Evolutionary conservation across 1,284 basidiomycete species (phyloP), one percentile per base, ranked within the genome.

Genomic region (Anthracocystis walkeri): DNA sequence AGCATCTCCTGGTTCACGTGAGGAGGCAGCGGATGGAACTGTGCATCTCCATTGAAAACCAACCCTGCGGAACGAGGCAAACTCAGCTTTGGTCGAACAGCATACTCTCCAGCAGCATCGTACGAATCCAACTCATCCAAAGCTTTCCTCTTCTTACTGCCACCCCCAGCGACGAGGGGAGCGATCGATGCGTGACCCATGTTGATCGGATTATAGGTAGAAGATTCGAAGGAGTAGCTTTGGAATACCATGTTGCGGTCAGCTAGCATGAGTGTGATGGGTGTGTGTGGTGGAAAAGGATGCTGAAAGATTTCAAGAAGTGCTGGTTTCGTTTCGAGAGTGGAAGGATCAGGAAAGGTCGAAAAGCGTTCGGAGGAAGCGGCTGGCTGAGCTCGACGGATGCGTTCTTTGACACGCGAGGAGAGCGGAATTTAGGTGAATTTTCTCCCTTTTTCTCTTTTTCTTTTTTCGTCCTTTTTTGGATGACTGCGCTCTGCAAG

Each of bases 11-110:
- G 61, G 25, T 75, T 77, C 10, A 79, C 69, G 31, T 77, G 72
- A 2, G 63, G 60, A 0, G 79, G 79, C 2, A 81, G 46, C 7
- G 79, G 79, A 21, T 77, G 77, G 42, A 81, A 81, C 48, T 74
- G 65, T 20, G 75, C 71, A 18, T 68, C 61, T 0, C 55, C 68
- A 31, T 76, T 68, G 40, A 68, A 65, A 7, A 63, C 52, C n/a
- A 71, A 31, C 14, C 65, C 65, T 2, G 65, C 45, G 2, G 65
- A 65, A 11, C 74, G 61, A 7, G 69, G 69, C 46, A 76, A 35
- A 41, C 56, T 59, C 14, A 76, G 63, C 56, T 72, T 72, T 7
- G 68, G 65, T 27, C 73, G 67, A 16, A 52, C 33, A 23, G 54
- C 55, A 10, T 58, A 61, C 31, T 60, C 57, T 2, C 33, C 45